Evolutionary conservation across 2,329 filamentous ascomycete species (phyloP).

Genomic region (Lasiodiplodia sp.): DNA sequence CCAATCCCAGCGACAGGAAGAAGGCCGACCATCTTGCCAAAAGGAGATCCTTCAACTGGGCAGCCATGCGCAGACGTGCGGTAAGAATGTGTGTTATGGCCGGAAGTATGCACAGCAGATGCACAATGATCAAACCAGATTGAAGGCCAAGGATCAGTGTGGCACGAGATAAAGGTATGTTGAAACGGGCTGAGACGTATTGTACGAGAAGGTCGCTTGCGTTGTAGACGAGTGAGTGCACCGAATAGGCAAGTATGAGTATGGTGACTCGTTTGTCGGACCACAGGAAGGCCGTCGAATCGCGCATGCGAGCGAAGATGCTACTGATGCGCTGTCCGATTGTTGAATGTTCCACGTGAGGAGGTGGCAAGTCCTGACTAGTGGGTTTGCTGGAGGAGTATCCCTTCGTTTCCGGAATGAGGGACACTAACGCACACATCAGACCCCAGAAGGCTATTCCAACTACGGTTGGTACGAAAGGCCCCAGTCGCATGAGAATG

Average conservation of each 20-base stretch:
- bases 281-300: slow-evolving; percentile 39
- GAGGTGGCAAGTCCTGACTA: neutral
- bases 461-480: slow-evolving; percentile 42
- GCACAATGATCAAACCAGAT: slow-evolving; percentile 38
- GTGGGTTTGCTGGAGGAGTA: slow-evolving; percentile 29
- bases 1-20: slow-evolving; percentile 39
- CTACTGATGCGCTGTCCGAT: slow-evolving; percentile 1
- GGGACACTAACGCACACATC: slow-evolving; percentile 30
- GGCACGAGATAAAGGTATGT: slow-evolving; percentile 51
- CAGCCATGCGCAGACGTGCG: slow-evolving; percentile 24
- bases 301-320: slow-evolving; percentile 28
- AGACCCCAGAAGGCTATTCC: slow-evolving; percentile 32
- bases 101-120: slow-evolving; percentile 43
- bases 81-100: slow-evolving; percentile 36
- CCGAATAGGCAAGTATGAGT: slow-evolving; percentile 39
- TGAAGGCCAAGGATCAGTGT: slow-evolving; percentile 44
- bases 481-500: slow-evolving; percentile 43
- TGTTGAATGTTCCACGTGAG: neutral
- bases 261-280: slow-evolving; percentile 42
- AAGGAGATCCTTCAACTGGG: slow-evolving; percentile 39
- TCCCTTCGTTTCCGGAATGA: slow-evolving; percentile 45
- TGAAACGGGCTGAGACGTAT: slow-evolving; percentile 61
- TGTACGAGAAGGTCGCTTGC: slow-evolving; percentile 54
- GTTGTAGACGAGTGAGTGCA: slow-evolving; percentile 36
- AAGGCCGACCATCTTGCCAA: slow-evolving; percentile 40